phyloP scores from a whole-genome alignment of 1,139 yeast genomes.

The Candida sojae region DNA sequence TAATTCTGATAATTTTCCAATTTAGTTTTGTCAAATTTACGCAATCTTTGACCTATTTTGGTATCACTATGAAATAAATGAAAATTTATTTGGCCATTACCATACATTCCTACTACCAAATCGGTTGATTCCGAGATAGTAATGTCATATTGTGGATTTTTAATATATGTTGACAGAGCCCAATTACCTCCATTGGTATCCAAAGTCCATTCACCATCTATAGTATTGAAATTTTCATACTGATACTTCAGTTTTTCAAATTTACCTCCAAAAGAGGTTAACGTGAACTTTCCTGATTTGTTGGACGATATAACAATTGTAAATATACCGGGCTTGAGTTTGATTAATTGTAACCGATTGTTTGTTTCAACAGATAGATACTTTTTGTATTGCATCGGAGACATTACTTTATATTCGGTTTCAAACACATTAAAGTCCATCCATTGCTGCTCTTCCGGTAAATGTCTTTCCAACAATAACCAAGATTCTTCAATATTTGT shows the following conservation, averaged over 20 bases:
- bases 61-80: slow-evolving; percentile 43
- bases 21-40: slow-evolving; percentile 31
- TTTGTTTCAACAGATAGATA: slow-evolving; percentile 27
- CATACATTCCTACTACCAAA: slow-evolving; percentile 26
- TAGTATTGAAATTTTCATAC: slow-evolving; percentile 20
- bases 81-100: slow-evolving; percentile 24
- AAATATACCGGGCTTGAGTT: slow-evolving; percentile 28
- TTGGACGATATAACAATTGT: slow-evolving; percentile 28
- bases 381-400: slow-evolving; percentile 30
- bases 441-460: slow-evolving; percentile 18
- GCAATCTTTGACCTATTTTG: slow-evolving; percentile 17
- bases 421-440: slow-evolving; percentile 33
- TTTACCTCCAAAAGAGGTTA: slow-evolving; percentile 26
- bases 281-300: slow-evolving; percentile 32
- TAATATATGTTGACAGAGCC: slow-evolving; percentile 47
- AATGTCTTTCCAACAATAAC: slow-evolving; percentile 50
- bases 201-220: slow-evolving; percentile 51
- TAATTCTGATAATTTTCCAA: slow-evolving; percentile 31
- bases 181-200: slow-evolving; percentile 59
- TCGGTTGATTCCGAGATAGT: slow-evolving; percentile 19
- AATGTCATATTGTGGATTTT: slow-evolving; percentile 64
- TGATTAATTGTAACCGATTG: slow-evolving; percentile 26
- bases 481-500: slow-evolving; percentile 36
- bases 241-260: slow-evolving; percentile 27
- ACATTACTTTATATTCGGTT: slow-evolving; percentile 26